phyloP scores from a whole-genome alignment of 2,329 filamentous ascomycete species.

The Westerdykella sp. region DNA sequence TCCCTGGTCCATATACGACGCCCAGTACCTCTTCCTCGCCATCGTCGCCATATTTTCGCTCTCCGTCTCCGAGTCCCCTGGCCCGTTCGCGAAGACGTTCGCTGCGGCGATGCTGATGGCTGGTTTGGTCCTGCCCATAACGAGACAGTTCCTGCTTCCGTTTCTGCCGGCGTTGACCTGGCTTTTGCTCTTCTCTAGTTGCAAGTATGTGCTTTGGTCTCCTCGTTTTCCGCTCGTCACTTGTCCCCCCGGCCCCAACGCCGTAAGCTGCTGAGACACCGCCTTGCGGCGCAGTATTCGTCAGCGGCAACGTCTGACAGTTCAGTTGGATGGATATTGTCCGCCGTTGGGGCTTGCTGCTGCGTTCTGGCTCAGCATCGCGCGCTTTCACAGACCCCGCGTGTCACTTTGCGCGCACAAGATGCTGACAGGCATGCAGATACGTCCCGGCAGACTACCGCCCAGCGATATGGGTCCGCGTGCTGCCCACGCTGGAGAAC shows the following conservation, averaged over 20 bases:
- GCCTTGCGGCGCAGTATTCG: conserved; percentile 1
- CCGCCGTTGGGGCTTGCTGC: not conserved
- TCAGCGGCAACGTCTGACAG: not conserved
- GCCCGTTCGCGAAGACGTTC: conserved; percentile 70
- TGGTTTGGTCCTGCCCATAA: conserved; percentile 73
- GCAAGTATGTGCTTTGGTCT: conserved; percentile 61
- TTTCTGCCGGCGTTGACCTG: conserved; percentile 80
- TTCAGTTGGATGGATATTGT: conserved; percentile 4
- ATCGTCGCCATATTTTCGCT: conserved; percentile 76
- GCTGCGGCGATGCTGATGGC: conserved; percentile 61
- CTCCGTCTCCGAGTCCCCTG: conserved; percentile 70
- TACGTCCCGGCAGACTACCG: conserved; percentile 86
- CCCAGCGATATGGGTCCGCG: conserved; percentile 91
- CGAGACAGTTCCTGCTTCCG: conserved; percentile 85
- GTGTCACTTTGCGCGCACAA: conserved; percentile 8
- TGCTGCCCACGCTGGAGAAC: conserved; percentile 89
- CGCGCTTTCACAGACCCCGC: not conserved
- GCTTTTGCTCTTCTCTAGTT: conserved; percentile 86
- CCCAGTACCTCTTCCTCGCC: conserved; percentile 73
- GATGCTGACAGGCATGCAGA: conserved; percentile 43
- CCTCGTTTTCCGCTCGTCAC: conserved; percentile 1
- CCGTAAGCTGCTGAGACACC: conserved; percentile 1
- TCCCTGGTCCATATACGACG: conserved; percentile 74
- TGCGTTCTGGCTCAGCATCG: too few relatives aligned
- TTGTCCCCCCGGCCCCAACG: not conserved